A percentile compares a stretch with the other conserved stretches of the same genome.
phyloP scores from a whole-genome alignment of 352 stramenopile species.

The Discostella stelligera region DNA sequence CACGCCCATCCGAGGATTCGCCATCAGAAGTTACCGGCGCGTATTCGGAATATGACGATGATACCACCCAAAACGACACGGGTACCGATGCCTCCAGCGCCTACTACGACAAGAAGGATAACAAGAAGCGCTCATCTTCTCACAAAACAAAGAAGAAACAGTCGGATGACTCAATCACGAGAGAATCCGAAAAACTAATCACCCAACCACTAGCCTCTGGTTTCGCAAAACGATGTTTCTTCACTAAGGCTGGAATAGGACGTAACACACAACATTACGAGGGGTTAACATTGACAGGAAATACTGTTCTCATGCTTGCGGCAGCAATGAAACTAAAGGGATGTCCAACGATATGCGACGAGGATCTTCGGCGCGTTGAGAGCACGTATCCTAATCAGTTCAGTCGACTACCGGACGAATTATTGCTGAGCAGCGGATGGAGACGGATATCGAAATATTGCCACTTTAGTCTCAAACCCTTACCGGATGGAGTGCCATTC shows the following conservation, averaged over 20 bases:
- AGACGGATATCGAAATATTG: conserved; percentile 80
- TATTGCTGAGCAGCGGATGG: conserved; percentile 74
- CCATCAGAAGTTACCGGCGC: conserved; percentile 19
- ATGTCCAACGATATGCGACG: conserved; percentile 82
- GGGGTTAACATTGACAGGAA: conserved; percentile 75
- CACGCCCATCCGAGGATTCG: conserved; percentile 16
- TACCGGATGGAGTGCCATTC: conserved; percentile 80
- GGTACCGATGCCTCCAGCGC: conserved; percentile 24
- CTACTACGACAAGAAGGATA: conserved; percentile 7
- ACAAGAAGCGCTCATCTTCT: neutral
- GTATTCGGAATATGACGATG: conserved; percentile 36
- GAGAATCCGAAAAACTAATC: conserved; percentile 30
- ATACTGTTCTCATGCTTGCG: conserved; percentile 79
- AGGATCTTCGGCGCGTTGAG: conserved; percentile 78
- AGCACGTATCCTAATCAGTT: conserved; percentile 82
- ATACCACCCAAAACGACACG: conserved; percentile 19
- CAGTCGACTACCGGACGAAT: conserved; percentile 73
- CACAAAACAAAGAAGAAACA: conserved; percentile 14
- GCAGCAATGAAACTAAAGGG: conserved; percentile 81
- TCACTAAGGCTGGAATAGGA: conserved; percentile 79
- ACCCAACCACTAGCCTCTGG: conserved; percentile 64
- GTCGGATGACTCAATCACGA: neutral
- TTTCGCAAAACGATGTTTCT: conserved; percentile 82
- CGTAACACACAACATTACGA: conserved; percentile 78
- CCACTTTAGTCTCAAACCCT: conserved; percentile 77